Conservation (phyloP, 208 protist genomes). For the Acanthamoeba healyi region DNA sequence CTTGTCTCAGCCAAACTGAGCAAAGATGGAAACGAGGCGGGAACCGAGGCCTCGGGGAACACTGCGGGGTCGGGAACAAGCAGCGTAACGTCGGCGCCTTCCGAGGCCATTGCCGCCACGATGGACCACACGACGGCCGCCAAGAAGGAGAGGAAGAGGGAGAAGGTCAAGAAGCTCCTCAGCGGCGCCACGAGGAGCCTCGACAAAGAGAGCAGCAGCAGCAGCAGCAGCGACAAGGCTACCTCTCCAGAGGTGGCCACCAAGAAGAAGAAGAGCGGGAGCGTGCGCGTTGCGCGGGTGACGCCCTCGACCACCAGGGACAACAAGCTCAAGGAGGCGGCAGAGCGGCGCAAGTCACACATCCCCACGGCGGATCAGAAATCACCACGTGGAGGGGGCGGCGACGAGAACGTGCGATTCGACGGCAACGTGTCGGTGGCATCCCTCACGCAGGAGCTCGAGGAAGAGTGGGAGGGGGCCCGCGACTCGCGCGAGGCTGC, state of each 20-base stretch:
- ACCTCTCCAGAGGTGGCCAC: neutral
- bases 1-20: neutral
- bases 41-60: neutral
- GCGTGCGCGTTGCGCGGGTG: neutral
- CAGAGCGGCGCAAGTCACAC: neutral
- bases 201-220: neutral
- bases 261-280: slow-evolving; percentile 8
- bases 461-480: neutral
- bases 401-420: neutral
- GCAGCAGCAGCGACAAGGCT: neutral
- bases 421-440: neutral
- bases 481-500: neutral
- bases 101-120: too few relatives aligned
- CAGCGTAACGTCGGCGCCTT: too few relatives aligned
- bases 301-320: neutral
- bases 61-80: too few relatives aligned
- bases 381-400: neutral
- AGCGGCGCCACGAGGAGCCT: neutral
- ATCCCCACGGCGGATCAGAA: neutral
- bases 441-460: neutral
- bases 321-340: neutral
- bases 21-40: neutral
- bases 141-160: neutral
- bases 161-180: slow-evolving; percentile 17
- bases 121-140: neutral